Base-by-base conservation (phyloP, 306 rosid species). In the Gynostemma pentaphyllum region DNA sequence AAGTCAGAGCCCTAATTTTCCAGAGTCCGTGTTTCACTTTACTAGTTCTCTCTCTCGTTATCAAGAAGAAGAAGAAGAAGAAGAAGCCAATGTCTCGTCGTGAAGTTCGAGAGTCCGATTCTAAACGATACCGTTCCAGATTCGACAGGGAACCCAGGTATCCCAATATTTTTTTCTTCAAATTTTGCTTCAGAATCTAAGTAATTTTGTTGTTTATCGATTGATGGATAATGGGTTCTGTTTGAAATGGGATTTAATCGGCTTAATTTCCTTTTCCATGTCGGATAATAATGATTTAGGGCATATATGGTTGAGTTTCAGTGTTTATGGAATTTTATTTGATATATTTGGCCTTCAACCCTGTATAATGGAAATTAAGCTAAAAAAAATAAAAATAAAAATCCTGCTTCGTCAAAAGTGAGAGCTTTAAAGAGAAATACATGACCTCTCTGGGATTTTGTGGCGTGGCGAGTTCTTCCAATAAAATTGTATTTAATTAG, bases 121-220 rank as follows among this genome's bases (percentile, higher is more conserved):
- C 94, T 5, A 84, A 54, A 64, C 88, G 90, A 49, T 85, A 81
- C 59, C 89, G 78, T 68, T 86, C 96, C 34, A 77, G 83, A 61
- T 79, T 86, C 66, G 96, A 85, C 72, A 77, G 85, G 65, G 85
- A 88, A 51, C 75, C 90, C 65, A 88, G 98, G 98, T 88, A 60
- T 50, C 24, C 47, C 22, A 19, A 14, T n/a, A n/a, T 56, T 2
- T 69, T n/a, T 65, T 67, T 70, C 34, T 12, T 30, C 66, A 18
- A 39, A 10, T 49, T 9, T 14, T 5, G 5, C 34, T 15, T 1
- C 3, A 37, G n/a, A 22, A 1, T 63, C 9, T 39, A 11, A 32
- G 4, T 28, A n/a, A 44, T 26, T 22, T n/a, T 12, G 15, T 22
- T 26, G 18, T 63, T 18, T 45, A 6, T n/a, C 28, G 26, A 7